Conservation (phyloP, 2,329 filamentous ascomycete genomes). For the Beauveria australis region DNA sequence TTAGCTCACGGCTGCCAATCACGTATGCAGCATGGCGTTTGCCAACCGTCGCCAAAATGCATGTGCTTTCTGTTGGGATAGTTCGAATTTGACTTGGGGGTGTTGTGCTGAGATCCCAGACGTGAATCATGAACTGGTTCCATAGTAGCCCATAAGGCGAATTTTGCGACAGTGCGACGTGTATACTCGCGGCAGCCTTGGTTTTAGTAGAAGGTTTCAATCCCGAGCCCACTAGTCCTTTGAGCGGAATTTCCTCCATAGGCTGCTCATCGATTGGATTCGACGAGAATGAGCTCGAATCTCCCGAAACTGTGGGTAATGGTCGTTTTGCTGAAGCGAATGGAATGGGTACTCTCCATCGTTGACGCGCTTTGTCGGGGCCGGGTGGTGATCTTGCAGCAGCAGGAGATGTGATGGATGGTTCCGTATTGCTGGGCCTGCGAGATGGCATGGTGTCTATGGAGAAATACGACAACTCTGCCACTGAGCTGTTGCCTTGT, state of each 20-base stretch:
- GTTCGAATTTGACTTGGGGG: constrained; percentile 25
- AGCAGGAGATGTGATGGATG: neutral
- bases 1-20: constrained; percentile 31
- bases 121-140: constrained; percentile 28
- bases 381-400: neutral
- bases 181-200: constrained; percentile 25
- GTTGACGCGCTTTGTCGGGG: constrained; percentile 20
- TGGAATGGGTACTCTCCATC: constrained; percentile 22
- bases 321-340: constrained; percentile 20
- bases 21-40: constrained; percentile 30
- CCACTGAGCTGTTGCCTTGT: neutral
- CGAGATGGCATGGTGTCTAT: neutral
- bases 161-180: constrained; percentile 29
- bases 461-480: neutral
- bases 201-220: constrained; percentile 20
- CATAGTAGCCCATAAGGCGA: constrained; percentile 31
- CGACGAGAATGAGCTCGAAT: constrained; percentile 30
- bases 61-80: constrained; percentile 29
- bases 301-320: constrained; percentile 20
- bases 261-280: constrained; percentile 24
- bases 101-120: constrained; percentile 30
- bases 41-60: constrained; percentile 29
- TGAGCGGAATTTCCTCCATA: constrained; percentile 30
- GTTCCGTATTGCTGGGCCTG: neutral
- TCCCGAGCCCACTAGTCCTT: constrained; percentile 18